Base-by-base conservation (phyloP, 2,329 filamentous ascomycete genomes). In the Coleophoma eucalyptorum region DNA sequence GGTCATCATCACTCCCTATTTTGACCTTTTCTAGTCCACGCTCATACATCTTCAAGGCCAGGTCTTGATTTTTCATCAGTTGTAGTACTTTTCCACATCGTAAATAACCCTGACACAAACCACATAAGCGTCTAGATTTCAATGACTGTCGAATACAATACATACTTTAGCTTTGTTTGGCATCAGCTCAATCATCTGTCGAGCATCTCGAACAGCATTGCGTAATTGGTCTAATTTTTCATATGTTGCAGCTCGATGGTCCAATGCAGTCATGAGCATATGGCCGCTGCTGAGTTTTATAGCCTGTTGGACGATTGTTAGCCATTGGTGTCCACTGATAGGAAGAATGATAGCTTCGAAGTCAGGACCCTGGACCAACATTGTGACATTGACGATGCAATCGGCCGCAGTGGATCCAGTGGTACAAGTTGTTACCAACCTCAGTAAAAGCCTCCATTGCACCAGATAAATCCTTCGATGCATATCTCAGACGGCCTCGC, bases 21-120 rank as follows among this genome's bases (percentile, higher is more conserved):
- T 61, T 62, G 45, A 67, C 63, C 47, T 66, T 67, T 12, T 46
- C 55, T 4, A 67, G 52, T 3, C 65, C 65, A 41, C 62, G 58
- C 43, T 65, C 60, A 43, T 67, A 67, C 16, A 68, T 67, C 35
- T 64, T 60, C 37, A 67, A 44, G 43, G 65, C 65, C 18, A 67
- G 53, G 11, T 58, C 46, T 37, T 55, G 50, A 38, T 66, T 54
- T 12, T 55, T 55, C 50, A 59, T 62, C 7, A 66, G 50, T 34
- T 62, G 60, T 40, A 67, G 53, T 6, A 65, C 38, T 49, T 68
- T 67, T 5, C 60, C 65, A 50, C 61, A 64, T 50, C 65, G 53
- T 40, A 68, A 58, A 51, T 68, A 68, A 18, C 65, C 65, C 64
- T 67, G 21, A 2, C 20, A 11, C 18, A 26, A 41, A 20, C n/a